Conservation (phyloP, 2,329 filamentous ascomycete genomes). For the Penicillium sp. region DNA sequence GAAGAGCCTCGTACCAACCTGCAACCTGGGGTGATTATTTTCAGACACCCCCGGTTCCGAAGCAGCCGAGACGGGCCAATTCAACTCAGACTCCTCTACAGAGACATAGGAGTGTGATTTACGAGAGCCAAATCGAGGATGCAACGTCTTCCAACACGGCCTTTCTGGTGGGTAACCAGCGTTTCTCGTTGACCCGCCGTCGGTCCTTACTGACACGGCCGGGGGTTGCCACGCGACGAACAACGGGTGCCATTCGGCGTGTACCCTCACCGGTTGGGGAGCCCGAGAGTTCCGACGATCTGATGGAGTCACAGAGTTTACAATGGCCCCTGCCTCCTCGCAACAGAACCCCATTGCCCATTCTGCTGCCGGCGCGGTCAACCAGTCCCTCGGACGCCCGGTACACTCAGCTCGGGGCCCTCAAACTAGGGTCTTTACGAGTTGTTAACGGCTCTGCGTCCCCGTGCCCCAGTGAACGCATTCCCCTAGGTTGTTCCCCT, state of each 20-base stretch:
- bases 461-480: conserved; percentile 36
- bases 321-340: conserved; percentile 21
- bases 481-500: conserved; percentile 17
- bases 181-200: conserved; percentile 36
- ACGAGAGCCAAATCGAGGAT: conserved; percentile 25
- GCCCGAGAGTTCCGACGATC: conserved; percentile 11
- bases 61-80: conserved; percentile 27
- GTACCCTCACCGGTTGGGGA: conserved; percentile 25
- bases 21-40: conserved; percentile 13
- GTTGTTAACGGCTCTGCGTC: conserved; percentile 40
- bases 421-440: conserved; percentile 40
- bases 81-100: conserved; percentile 28
- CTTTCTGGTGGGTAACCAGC: conserved; percentile 31
- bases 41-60: conserved; percentile 12
- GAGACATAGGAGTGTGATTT: conserved; percentile 22
- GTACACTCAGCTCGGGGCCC: conserved; percentile 40
- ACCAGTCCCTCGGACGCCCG: conserved; percentile 28
- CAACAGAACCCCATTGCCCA: conserved; percentile 10
- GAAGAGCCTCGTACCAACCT: conserved; percentile 23
- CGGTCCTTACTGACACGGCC: conserved; percentile 36
- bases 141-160: conserved; percentile 32
- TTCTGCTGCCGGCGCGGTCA: conserved; percentile 16
- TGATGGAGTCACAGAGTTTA: conserved; percentile 10
- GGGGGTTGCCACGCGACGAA: conserved; percentile 35
- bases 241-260: conserved; percentile 22